Evolutionary conservation across 352 stramenopile genomes (phyloP), one percentile per base, ranked within the genome.

Genomic region (Globisporangium abappressorium): DNA sequence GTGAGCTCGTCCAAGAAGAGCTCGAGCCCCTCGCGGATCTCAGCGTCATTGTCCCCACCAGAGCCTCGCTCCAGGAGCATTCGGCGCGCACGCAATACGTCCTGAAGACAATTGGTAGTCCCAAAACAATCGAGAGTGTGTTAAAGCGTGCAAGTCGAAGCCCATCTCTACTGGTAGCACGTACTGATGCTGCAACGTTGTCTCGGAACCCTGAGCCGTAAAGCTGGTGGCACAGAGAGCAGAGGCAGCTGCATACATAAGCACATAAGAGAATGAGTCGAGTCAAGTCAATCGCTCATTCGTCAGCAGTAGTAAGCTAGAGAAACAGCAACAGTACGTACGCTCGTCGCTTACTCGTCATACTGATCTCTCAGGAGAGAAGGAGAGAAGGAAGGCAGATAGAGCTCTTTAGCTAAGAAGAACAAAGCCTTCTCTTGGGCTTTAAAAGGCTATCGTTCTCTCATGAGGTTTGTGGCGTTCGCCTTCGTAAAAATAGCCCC

Each of bases 41-140:
- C 73, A 0, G 49, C 62, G 12, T 73, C 70, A 0, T 65, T 63
- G 26, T 22, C 41, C 11, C 56, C 41, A 0, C 41, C 55, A 26
- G 75, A 64, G 11, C 69, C 78, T 6, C 79, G 72, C 47, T 87
- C 79, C 7, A 86, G 69, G 26, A 90, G 61, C 81, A 90, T 88
- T 18, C 79, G 70, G 24, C 81, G 68, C 3, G 79, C 78, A 38
- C 81, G 81, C 57, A 90, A 65, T 20, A 90, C 62, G 59, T 87
- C 81, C 81, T 90, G 60, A 22, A 28, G 14, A 33, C 1, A 63
- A n/a, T 34, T 34, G 30, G 30, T 8, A 34, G 30, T 34, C 30
- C 30, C 30, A 34, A 34, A 8, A 34, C 30, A 34, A 34, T 8
- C 7, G 30, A 34, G 30, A 34, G 30, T 34, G 30, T 5, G 24